phyloP scores from a whole-genome alignment of 2,329 filamentous ascomycete genomes.

The Neoscytalidium dimidiatum region DNA sequence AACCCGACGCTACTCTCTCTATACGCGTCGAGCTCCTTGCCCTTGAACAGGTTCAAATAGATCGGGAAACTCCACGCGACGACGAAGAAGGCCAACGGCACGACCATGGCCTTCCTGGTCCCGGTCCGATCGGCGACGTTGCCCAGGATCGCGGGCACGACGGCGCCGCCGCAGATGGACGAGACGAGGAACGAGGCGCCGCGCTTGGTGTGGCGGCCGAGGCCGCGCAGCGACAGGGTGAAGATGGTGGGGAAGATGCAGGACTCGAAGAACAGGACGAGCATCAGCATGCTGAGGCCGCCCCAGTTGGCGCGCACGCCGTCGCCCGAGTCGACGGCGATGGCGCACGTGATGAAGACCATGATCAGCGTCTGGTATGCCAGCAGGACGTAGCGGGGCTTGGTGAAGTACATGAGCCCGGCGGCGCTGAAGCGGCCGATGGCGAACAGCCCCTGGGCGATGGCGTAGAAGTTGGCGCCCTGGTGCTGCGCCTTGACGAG shows the following conservation, averaged over 20 bases:
- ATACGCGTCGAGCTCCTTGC: constrained; percentile 38
- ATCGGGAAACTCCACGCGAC: constrained; percentile 39
- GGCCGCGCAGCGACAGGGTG: constrained; percentile 37
- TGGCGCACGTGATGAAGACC: constrained; percentile 38
- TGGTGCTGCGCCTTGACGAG: constrained; percentile 32
- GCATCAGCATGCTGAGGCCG: constrained; percentile 38
- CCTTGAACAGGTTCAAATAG: constrained; percentile 38
- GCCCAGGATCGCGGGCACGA: constrained; percentile 37
- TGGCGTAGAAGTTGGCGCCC: constrained; percentile 41
- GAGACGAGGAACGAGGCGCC: constrained; percentile 40
- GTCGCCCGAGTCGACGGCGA: constrained; percentile 34
- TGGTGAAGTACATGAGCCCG: constrained; percentile 39
- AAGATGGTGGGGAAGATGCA: constrained; percentile 44
- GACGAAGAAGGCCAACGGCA: constrained; percentile 37
- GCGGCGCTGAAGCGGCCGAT: constrained; percentile 40
- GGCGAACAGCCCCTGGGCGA: constrained; percentile 40
- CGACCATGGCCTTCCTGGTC: constrained; percentile 37
- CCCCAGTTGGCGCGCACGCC: constrained; percentile 35
- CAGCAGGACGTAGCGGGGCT: constrained; percentile 40
- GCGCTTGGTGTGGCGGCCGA: constrained; percentile 42
- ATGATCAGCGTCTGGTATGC: constrained; percentile 38
- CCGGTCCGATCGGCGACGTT: constrained; percentile 37
- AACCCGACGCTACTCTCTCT: constrained; percentile 34
- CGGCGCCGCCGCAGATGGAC: constrained; percentile 38
- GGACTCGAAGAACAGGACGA: constrained; percentile 41